phyloP scores from a whole-genome alignment of 805 yeast species.

The Teunomyces atbi region DNA sequence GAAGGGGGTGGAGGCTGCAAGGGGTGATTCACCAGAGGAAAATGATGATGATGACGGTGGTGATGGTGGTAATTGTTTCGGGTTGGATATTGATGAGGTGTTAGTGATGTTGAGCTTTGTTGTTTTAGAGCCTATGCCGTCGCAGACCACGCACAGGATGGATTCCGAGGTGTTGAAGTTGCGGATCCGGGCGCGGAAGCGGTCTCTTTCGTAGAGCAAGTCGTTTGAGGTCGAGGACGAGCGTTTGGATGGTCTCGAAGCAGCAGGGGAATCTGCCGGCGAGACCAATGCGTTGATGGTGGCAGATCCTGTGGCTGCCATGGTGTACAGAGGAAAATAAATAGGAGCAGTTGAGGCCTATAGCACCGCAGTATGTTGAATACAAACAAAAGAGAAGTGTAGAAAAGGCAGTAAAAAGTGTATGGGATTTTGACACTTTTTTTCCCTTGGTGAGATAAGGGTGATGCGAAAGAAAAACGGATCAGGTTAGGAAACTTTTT shows the following conservation, averaged over 20 bases:
- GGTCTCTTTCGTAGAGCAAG: conserved; percentile 36
- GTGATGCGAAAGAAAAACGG: background rate
- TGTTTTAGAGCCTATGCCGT: conserved; percentile 35
- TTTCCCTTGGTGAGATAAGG: background rate
- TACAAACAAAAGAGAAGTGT: background rate
- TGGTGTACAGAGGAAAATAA: background rate
- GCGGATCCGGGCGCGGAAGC: conserved; percentile 39
- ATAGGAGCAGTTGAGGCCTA: background rate
- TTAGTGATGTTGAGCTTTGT: conserved; percentile 30
- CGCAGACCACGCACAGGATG: conserved; percentile 32
- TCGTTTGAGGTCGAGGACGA: conserved; percentile 42
- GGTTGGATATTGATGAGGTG: too few relatives aligned
- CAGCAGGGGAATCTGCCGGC: background rate
- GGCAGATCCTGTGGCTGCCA: background rate
- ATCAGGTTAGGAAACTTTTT: background rate
- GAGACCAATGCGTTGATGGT: background rate
- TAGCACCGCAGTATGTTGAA: background rate
- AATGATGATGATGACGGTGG: background rate
- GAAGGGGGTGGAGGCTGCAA: conserved; percentile 2
- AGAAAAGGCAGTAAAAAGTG: background rate
- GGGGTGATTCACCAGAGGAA: background rate
- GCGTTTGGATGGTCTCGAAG: conserved; percentile 25
- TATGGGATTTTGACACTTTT: background rate
- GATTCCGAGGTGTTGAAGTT: conserved; percentile 23
- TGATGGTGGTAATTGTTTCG: too few relatives aligned